Conservation (phyloP, 495 filamentous ascomycete species). For the Penicillium fimorum region DNA sequence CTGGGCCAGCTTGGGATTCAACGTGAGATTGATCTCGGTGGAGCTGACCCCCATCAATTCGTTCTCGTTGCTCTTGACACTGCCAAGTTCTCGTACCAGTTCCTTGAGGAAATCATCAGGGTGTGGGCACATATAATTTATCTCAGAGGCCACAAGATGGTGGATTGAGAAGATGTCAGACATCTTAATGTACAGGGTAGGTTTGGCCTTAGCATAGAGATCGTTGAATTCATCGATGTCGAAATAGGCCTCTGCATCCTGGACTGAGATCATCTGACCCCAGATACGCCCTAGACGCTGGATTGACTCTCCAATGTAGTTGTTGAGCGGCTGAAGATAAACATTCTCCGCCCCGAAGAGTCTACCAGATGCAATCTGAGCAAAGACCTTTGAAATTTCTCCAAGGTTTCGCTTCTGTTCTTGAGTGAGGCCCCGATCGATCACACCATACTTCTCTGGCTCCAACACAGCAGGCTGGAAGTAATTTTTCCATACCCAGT, state of each 20-base stretch:
- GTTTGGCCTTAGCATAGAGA: constrained; percentile 90
- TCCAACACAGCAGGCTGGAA: constrained; percentile 82
- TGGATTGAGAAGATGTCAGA: constrained; percentile 96
- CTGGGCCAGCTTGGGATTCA: constrained; percentile 89
- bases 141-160: constrained; percentile 76
- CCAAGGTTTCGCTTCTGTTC: constrained; percentile 90
- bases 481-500: constrained; percentile 93
- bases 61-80: constrained; percentile 90
- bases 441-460: constrained; percentile 85
- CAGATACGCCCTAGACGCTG: constrained; percentile 76
- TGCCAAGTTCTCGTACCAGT: constrained; percentile 87
- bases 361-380: constrained; percentile 80
- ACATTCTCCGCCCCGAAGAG: constrained; percentile 92
- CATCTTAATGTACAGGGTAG: constrained; percentile 98
- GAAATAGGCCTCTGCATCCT: constrained; percentile 83
- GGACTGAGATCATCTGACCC: constrained; percentile 72
- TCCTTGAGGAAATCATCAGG: constrained; percentile 89
- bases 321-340: constrained; percentile 91
- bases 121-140: constrained; percentile 69
- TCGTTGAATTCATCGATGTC: constrained; percentile 99
- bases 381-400: constrained; percentile 86
- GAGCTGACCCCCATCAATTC: constrained; percentile 85
- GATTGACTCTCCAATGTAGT: constrained; percentile 81
- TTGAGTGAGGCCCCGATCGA: constrained; percentile 82
- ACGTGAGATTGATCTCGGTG: constrained; percentile 85